phyloP scores from a whole-genome alignment of 1,139 yeast genomes.

The Trichomonascaceae sp. region DNA sequence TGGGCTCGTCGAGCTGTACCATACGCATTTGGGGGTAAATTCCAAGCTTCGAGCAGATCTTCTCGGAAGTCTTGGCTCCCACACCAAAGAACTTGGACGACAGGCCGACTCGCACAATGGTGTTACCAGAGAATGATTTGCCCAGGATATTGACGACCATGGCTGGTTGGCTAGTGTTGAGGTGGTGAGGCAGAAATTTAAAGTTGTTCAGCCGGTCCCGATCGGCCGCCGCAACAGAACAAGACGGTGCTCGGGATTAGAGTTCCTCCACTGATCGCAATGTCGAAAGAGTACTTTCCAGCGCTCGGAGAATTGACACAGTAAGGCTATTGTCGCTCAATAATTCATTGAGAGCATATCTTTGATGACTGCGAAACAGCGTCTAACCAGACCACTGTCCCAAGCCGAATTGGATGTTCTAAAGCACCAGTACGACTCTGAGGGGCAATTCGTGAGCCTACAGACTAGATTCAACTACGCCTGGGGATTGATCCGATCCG shows the following conservation, averaged over 20 bases:
- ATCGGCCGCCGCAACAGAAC: too few species aligned
- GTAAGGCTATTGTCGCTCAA: neutral
- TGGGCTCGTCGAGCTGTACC: conserved; percentile 85
- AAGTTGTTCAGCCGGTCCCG: neutral
- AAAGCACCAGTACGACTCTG: conserved; percentile 65
- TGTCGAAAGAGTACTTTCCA: neutral
- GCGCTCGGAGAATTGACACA: neutral
- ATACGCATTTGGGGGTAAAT: conserved; percentile 88
- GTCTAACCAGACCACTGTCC: conserved; percentile 43
- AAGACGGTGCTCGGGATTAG: neutral
- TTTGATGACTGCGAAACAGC: neutral
- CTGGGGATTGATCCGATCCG: conserved; percentile 84
- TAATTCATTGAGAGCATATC: neutral
- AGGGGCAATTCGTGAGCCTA: conserved; percentile 64
- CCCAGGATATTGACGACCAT: conserved; percentile 31
- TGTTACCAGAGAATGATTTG: conserved; percentile 30
- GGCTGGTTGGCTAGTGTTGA: neutral
- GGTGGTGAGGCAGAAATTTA: neutral
- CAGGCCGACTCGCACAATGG: conserved; percentile 39
- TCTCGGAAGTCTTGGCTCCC: conserved; percentile 61
- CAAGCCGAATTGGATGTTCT: conserved; percentile 64
- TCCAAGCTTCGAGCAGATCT: conserved; percentile 77
- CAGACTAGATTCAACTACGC: conserved; percentile 90
- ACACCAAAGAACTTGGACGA: conserved; percentile 77
- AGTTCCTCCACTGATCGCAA: neutral